Conservation (phyloP, 2,329 filamentous ascomycete genomes). For the Fusarium beomiforme region DNA sequence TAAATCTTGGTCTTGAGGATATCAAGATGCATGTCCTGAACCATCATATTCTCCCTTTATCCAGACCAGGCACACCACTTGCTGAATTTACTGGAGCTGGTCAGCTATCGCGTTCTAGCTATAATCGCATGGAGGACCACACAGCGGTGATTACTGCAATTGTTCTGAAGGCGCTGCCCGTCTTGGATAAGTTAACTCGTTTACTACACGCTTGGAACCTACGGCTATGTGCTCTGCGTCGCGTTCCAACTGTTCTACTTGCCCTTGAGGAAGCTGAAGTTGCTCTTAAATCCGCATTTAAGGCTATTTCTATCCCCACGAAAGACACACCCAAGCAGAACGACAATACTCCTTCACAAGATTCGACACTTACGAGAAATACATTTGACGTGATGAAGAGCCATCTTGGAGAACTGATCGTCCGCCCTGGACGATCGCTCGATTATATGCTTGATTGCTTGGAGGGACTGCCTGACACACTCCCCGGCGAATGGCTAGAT, state of each 20-base stretch:
- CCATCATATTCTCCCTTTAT: slow-evolving; percentile 74
- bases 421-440: slow-evolving; percentile 74
- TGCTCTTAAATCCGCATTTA: slow-evolving; percentile 74
- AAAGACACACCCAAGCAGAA: slow-evolving; percentile 33
- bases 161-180: slow-evolving; percentile 87
- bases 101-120: slow-evolving; percentile 61
- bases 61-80: slow-evolving; percentile 50
- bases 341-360: slow-evolving; percentile 20
- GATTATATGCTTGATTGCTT: slow-evolving; percentile 89
- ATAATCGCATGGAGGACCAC: slow-evolving; percentile 85
- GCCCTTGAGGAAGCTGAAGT: slow-evolving; percentile 73
- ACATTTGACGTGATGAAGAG: slow-evolving; percentile 68
- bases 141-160: slow-evolving; percentile 91
- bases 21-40: slow-evolving; percentile 89
- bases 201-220: slow-evolving; percentile 83
- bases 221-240: slow-evolving; percentile 77
- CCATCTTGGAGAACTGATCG: slow-evolving; percentile 75
- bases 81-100: slow-evolving; percentile 45
- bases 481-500: slow-evolving; percentile 90
- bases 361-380: slow-evolving; percentile 51
- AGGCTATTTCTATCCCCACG: slow-evolving; percentile 58
- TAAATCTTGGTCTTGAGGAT: slow-evolving; percentile 80
- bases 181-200: slow-evolving; percentile 76
- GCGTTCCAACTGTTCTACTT: slow-evolving; percentile 74
- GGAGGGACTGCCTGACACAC: slow-evolving; percentile 83